Evolutionary conservation across 768 basidiomycete species (phyloP).

Genomic region (Tulasnella sp.): DNA sequence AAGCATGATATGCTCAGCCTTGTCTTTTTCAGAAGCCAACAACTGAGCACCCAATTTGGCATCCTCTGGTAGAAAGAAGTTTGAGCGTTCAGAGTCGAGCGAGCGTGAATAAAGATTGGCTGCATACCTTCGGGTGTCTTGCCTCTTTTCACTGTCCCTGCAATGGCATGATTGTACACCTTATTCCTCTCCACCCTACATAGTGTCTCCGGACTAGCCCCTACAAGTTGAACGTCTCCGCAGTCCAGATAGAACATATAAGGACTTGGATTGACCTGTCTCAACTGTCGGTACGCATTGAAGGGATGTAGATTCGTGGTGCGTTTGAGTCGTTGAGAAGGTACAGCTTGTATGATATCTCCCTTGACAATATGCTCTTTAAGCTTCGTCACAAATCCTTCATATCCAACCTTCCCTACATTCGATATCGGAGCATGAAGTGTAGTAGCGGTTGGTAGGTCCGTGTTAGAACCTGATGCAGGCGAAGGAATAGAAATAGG

Average conservation of each 20-base stretch:
- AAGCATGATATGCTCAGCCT: conserved; percentile 98
- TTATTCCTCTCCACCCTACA: conserved; percentile 89
- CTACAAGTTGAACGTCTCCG: conserved; percentile 87
- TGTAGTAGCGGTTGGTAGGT: conserved; percentile 27
- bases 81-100: too few species aligned
- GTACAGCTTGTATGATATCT: conserved; percentile 98
- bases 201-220: conserved; percentile 93
- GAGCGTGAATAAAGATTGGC: neutral
- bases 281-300: conserved; percentile 88
- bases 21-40: conserved; percentile 78
- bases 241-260: conserved; percentile 99
- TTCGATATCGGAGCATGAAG: conserved; percentile 61
- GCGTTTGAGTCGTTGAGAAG: conserved; percentile 78
- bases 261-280: conserved; percentile 92
- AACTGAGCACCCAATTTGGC: conserved; percentile 59
- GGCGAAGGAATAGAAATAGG: conserved; percentile 45
- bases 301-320: conserved; percentile 88
- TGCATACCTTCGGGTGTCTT: conserved; percentile 63
- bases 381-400: conserved; percentile 75
- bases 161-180: conserved; percentile 96
- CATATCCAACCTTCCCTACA: conserved; percentile 86
- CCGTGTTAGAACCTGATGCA: too few species aligned
- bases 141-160: conserved; percentile 84
- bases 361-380: conserved; percentile 93
- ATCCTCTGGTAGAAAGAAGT: conserved; percentile 63